Evolutionary conservation across 805 yeast genomes (phyloP), one percentile per base, ranked within the genome.

Genomic region (Metschnikowia peoriensis): DNA sequence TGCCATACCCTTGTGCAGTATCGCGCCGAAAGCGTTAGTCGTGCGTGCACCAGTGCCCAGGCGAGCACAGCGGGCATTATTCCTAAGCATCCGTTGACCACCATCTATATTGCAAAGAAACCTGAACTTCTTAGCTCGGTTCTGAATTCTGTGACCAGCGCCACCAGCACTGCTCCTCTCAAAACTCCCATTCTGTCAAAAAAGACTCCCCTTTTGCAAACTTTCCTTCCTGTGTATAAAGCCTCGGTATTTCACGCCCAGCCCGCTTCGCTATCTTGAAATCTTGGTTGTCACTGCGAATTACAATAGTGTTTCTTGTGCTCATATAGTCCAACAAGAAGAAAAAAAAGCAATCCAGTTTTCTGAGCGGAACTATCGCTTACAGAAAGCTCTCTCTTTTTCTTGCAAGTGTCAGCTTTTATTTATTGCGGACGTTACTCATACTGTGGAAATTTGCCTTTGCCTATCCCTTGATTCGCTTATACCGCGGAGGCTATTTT

Each of bases 381-480:
- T 9, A 7, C 16, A 5, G 14, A 17, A 15, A 41, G 17, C 29
- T 27, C 17, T 16, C 16, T 8, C 5, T 14, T 29, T 15, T 29
- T 28, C 14, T 10, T 41, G 16, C 15, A 12, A n/a, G 15, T 32
- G 15, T 42, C 11, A n/a, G n/a, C 28, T 27, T 38, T 17, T 41
- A n/a, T 16, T 32, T 29, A 15, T 29, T 43, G 12, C 38, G 32
- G 14, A 32, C 14, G n/a, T 27, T 27, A 22, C 17, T 28, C 12
- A 28, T 14, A 14, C 40, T 8, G 22, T 28, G 22, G 47, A 38
- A 35, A 47, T n/a, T n/a, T 39, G n/a, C 39, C 16, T 39, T 44
- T 44, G 38, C 32, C 52, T 44, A 44, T 44, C 52, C 52, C 52
- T 49, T 49, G 52, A 49, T 49, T 50, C 52, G 49, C 52, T 50